Base-by-base conservation (phyloP, 2,329 filamentous ascomycete genomes). In the Aspergillus fischeri region DNA sequence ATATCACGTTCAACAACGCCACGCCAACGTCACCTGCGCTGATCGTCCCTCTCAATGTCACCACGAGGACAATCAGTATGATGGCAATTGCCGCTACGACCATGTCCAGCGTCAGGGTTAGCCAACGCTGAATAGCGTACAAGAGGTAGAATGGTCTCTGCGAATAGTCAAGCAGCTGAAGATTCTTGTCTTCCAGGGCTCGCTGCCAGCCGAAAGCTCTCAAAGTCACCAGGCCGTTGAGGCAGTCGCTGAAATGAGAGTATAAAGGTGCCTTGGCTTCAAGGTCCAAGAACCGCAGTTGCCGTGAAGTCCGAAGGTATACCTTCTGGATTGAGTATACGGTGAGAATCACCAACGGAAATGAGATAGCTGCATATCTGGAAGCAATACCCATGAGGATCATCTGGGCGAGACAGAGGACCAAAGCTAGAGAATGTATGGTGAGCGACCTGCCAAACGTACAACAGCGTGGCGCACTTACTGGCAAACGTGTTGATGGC, bases 211-310 rank as follows among this genome's bases (percentile, higher is more conserved):
- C 78, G 58, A 84, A 86, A 1, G 83, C 81, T 9, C 83, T 77
- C 27, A 86, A 75, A 0, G 83, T 86, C 0, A 77, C 73, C 0
- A 86, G 66, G 0, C 84, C 84, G 35, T 78, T 78, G 45, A 85
- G 76, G 2, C 80, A 81, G 60, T 86, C 83, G 24, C 80, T 74
- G 61, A 86, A 86, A 58, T 85, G 74, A 17, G 76, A 81, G 71
- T 83, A 85, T 0, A 86, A 70, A 0, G 83, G 83, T 0, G 80
- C 80, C 61, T 87, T 86, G 1, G 81, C 78, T 66, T 88, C 85
- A 1, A 88, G 76, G 49, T 87, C 85, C 10, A 88, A 68, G 21
- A 85, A 76, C 51, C 85, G 78, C 7, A 88, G 67, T 65, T 87
- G 85, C 0, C 84, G 74, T 0, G 83, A 86, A 0, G 84, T 87